These are phyloP conservation scores for Ophiostoma sp. DNA, from an alignment of 2,329 filamentous ascomycete genomes.

Conservation along the genomic window DNA sequence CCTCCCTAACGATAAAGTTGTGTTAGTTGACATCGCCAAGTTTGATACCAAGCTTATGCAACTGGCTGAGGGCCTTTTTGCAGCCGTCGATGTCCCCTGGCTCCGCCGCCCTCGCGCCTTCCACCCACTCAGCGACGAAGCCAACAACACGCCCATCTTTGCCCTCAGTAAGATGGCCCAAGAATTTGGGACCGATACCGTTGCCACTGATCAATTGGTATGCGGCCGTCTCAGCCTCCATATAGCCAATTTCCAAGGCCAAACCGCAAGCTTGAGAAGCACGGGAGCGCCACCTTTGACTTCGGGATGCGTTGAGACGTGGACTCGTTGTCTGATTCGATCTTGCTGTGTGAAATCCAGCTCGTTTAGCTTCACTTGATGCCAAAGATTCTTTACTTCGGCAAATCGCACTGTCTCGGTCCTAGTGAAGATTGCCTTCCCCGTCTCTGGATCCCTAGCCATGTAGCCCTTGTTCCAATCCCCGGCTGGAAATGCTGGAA, in stretches of 20 bases:
- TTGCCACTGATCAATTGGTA: conserved; percentile 28
- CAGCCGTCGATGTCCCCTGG: conserved; percentile 32
- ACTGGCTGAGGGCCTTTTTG: conserved; percentile 27
- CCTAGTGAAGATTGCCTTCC: conserved; percentile 30
- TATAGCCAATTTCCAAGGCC: conserved; percentile 25
- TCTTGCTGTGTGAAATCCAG: conserved; percentile 31
- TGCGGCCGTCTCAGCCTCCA: conserved; percentile 28
- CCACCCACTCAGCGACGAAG: conserved; percentile 33
- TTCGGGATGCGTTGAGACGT: conserved; percentile 24
- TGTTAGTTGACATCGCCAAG: conserved; percentile 37
- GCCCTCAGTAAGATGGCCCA: conserved; percentile 33
- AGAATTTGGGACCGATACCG: conserved; percentile 28
- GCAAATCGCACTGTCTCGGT: conserved; percentile 30
- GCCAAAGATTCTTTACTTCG: conserved; percentile 35
- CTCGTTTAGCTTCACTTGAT: conserved; percentile 33
- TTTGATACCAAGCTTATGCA: conserved; percentile 35
- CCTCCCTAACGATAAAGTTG: conserved; percentile 31
- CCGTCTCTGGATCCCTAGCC: conserved; percentile 28
- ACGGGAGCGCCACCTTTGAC: conserved; percentile 23
- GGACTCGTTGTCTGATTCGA: conserved; percentile 30
- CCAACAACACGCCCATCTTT: conserved; percentile 31
- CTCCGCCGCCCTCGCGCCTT: conserved; percentile 29
- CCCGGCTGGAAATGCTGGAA: conserved; percentile 38
- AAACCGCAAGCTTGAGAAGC: conserved; percentile 28
- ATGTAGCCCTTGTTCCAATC: conserved; percentile 40